A percentile compares a stretch with the other conserved stretches of the same genome.
Evolutionary conservation across 345 rosid species (phyloP).

Genomic region (Lepidium sativum): DNA sequence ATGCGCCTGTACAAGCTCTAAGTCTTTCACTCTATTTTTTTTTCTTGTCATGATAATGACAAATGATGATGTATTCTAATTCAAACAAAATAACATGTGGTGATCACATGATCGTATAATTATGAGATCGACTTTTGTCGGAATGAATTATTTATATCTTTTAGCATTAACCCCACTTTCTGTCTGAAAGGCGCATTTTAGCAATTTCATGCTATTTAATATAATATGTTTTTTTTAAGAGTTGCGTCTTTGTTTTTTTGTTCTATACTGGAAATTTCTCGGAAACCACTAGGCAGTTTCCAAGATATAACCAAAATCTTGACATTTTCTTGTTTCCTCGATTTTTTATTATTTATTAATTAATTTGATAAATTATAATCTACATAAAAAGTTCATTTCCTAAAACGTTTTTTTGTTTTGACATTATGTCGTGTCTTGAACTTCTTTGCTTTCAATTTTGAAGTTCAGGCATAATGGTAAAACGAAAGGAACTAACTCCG

Average conservation of each 20-base stretch:
- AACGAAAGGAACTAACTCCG: constrained; percentile 7
- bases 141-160: not conserved
- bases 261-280: not conserved
- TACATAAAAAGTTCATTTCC: too few species aligned
- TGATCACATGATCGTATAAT: constrained; percentile 19
- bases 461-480: constrained; percentile 27
- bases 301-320: not conserved
- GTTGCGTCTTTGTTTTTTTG: not conserved
- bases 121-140: constrained; percentile 13
- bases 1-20: constrained; percentile 6
- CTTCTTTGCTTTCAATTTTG: too few species aligned
- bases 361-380: too few species aligned
- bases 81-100: constrained; percentile 9
- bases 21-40: not conserved
- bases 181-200: constrained; percentile 2
- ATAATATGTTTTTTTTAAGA: not conserved
- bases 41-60: not conserved
- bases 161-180: not conserved
- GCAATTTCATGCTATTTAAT: not conserved
- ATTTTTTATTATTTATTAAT: not conserved
- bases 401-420: too few species aligned
- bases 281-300: constrained; percentile 21
- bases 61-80: constrained; percentile 6
- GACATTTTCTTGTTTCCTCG: not conserved
- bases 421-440: too few species aligned